Evolutionary conservation across 139 green algal genomes (phyloP).

Genomic region (Eudorina sp.): DNA sequence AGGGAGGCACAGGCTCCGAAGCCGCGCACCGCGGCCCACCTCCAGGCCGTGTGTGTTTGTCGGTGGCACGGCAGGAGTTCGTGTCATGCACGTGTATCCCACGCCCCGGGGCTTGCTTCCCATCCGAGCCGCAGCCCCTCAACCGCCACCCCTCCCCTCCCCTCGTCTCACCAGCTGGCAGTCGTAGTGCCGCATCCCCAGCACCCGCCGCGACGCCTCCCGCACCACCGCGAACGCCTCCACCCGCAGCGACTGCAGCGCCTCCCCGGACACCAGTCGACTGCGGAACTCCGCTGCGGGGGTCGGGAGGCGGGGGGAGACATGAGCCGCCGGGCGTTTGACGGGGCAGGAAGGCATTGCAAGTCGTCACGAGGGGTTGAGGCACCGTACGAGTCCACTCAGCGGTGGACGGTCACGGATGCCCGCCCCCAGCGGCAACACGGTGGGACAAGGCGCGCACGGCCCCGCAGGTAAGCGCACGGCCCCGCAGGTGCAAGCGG

Average conservation of each 20-base stretch:
- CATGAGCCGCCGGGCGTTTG: too few relatives aligned
- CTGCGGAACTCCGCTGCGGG: slow-evolving; percentile 51
- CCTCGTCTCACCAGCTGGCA: slow-evolving; percentile 81
- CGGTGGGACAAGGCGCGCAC: too few relatives aligned
- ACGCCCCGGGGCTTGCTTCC: too few relatives aligned
- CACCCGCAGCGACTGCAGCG: slow-evolving; percentile 76
- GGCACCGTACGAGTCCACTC: too few relatives aligned
- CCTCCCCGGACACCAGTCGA: slow-evolving; percentile 51
- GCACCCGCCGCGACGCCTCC: slow-evolving; percentile 86
- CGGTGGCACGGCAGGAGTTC: background rate
- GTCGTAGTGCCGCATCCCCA: slow-evolving; percentile 96
- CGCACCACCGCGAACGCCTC: slow-evolving; percentile 95
- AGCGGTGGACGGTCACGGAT: too few relatives aligned
- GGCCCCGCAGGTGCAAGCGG: too few relatives aligned
- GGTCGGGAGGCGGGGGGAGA: background rate
- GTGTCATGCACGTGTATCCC: background rate
- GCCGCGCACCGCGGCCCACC: too few relatives aligned
- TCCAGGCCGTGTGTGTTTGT: slow-evolving; percentile 1
- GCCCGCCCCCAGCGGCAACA: too few relatives aligned
- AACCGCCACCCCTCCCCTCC: background rate
- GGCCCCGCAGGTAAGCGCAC: too few relatives aligned
- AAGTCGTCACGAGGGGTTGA: too few relatives aligned
- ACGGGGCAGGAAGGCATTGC: background rate
- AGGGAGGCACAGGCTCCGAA: too few relatives aligned
- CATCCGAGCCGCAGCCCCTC: background rate